Evolutionary conservation across 805 yeast species (phyloP), one percentile per base, ranked within the genome.

Genomic region (Wickerhamiella vanderwaltii): DNA sequence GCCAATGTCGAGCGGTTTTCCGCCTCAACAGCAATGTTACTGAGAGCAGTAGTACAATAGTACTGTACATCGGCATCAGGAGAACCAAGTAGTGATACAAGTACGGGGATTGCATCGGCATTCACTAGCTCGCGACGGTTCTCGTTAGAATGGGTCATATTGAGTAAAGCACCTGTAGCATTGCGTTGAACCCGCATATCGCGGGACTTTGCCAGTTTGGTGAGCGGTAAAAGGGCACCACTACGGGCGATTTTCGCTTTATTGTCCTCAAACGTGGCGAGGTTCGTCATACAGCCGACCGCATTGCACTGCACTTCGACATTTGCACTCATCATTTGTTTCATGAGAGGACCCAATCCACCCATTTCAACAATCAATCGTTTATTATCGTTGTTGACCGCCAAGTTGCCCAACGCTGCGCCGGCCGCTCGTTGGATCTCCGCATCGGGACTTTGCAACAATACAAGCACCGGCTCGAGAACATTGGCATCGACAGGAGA

Each of bases 291-390:
- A 61, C 98, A 91, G 13, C 99, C 99, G 44, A 91, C 98, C 2
- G 99, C 98, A 59, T 91, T 91, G 63, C 99, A 91, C 64, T 91
- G 98, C 29, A 91, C 97, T 62, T 91, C 99, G 45, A 91, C 94
- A 56, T 91, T 91, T 43, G 91, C 75, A 31, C 94, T 80, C 80
- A 85, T 80, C 99, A 91, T 91, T 64, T 91, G 98, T 61, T 93
- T 79, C 53, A 91, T 91, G 35, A 91, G 72, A 4, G 97, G 97
- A 49, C 87, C 95, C 44, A 91, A 72, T 2, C 97, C 98, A 22
- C 97, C 97, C 95, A 91, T 85, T 56, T 88, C 95, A 13, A 93
- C 97, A 46, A 91, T 88, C 40, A 91, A 69, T 13, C 82, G 72
- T 61, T 91, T 91, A 66, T 91, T 91, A 47, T 83, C 95, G 56